Conservation (phyloP, 2,329 filamentous ascomycete species). For the Corinectria fuckeliana region DNA sequence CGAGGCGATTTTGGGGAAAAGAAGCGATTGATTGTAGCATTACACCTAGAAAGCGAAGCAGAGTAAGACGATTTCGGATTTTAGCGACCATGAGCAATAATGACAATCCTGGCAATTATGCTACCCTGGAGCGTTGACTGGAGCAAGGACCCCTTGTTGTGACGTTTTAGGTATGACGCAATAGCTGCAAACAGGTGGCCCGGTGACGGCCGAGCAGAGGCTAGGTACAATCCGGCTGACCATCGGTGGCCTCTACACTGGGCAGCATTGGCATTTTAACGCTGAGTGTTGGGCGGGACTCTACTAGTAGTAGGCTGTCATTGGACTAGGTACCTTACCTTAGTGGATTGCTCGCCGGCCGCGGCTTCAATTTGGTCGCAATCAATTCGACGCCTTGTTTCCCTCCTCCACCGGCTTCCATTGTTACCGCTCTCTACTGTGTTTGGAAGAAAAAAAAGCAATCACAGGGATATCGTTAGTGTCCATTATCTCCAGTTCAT, state of each 20-base stretch:
- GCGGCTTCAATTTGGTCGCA: not conserved
- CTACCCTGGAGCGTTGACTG: not conserved
- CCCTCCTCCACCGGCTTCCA: not conserved
- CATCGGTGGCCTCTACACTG: constrained; percentile 10
- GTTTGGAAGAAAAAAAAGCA: not conserved
- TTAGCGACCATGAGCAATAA: not conserved
- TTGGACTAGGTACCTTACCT: too few species aligned
- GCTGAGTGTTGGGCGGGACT: constrained; percentile 6
- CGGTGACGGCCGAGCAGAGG: not conserved
- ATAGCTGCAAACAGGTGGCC: not conserved
- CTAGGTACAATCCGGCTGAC: too few species aligned
- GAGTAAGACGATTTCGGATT: not conserved
- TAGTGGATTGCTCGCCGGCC: not conserved
- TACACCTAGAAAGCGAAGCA: not conserved
- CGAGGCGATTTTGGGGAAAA: not conserved
- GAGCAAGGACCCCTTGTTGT: not conserved
- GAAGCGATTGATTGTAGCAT: not conserved
- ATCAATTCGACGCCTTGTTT: not conserved
- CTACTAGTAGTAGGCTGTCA: too few species aligned
- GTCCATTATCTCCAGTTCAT: not conserved
- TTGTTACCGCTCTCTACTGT: not conserved
- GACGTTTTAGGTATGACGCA: constrained; percentile 12
- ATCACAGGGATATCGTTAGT: not conserved
- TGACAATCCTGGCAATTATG: not conserved
- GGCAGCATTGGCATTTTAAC: constrained; percentile 10